Percentiles rank a stretch among this genome's conserved stretches.
These are phyloP conservation scores for Globisporangium perplexum DNA, from an alignment of 352 stramenopile genomes.

Conservation along the genomic window DNA sequence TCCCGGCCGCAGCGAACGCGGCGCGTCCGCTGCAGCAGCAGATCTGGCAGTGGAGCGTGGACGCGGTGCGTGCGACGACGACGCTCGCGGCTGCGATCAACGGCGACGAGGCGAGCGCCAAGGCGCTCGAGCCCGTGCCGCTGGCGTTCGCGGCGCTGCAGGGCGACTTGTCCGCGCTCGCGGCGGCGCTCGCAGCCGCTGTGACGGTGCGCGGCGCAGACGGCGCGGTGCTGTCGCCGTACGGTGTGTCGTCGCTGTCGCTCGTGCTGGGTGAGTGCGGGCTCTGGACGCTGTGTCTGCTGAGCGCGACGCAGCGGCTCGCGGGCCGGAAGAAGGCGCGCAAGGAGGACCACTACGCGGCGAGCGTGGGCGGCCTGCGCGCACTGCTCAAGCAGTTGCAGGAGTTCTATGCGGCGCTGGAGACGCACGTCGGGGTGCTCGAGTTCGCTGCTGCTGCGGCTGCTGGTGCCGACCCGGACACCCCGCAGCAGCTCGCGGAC, in stretches of 20 bases:
- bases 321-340: slow-evolving; percentile 63
- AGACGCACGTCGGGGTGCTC: slow-evolving; percentile 28
- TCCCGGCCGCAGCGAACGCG: not conserved
- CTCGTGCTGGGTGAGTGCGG: slow-evolving; percentile 54
- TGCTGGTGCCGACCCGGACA: not conserved
- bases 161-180: slow-evolving; percentile 22
- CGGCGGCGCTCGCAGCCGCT: slow-evolving; percentile 14
- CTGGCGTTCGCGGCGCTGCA: slow-evolving; percentile 23
- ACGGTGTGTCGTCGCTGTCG: slow-evolving; percentile 43
- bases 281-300: slow-evolving; percentile 42
- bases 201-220: slow-evolving; percentile 6
- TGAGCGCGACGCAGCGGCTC: slow-evolving; percentile 36
- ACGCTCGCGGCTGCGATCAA: slow-evolving; percentile 5
- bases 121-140: slow-evolving; percentile 5
- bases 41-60: slow-evolving; percentile 54
- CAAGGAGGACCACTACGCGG: slow-evolving; percentile 38
- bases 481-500: slow-evolving; percentile 8
- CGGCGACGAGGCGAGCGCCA: not conserved
- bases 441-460: slow-evolving; percentile 13
- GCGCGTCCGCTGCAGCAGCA: slow-evolving; percentile 23
- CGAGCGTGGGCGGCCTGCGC: slow-evolving; percentile 28
- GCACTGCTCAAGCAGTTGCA: slow-evolving; percentile 58
- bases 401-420: slow-evolving; percentile 33
- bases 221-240: slow-evolving; percentile 27
- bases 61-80: slow-evolving; percentile 11